Conservation (phyloP, 305 asterid genomes). For the Petunia hybrid region DNA sequence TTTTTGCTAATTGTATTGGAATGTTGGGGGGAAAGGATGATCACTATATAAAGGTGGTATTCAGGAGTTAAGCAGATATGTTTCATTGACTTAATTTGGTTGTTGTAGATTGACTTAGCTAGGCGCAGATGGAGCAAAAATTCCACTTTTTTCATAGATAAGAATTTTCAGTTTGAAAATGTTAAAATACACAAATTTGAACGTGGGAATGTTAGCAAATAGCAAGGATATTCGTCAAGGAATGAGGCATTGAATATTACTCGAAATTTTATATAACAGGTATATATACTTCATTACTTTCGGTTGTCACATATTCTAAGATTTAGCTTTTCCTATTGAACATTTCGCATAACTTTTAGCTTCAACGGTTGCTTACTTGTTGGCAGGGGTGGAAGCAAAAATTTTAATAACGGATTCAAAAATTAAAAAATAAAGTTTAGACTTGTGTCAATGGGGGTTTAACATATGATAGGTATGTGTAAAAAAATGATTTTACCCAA, state of each 20-base stretch:
- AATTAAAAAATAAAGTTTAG: too few relatives aligned
- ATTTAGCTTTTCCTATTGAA: neutral
- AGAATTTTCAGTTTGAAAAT: conserved; percentile 19
- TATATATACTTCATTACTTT: too few relatives aligned
- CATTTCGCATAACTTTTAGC: conserved; percentile 5
- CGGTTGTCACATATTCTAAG: conserved; percentile 5
- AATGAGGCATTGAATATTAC: conserved; percentile 26
- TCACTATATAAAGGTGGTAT: conserved; percentile 4
- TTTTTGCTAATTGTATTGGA: neutral
- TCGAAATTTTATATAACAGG: neutral
- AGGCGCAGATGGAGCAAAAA: neutral
- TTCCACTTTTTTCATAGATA: neutral
- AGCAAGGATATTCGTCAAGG: conserved; percentile 16
- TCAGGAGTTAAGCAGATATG: conserved; percentile 1
- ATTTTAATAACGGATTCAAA: too few relatives aligned
- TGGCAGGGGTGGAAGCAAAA: too few relatives aligned
- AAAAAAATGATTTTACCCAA: too few relatives aligned
- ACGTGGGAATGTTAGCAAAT: neutral
- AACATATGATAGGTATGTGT: too few relatives aligned
- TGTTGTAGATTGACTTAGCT: neutral
- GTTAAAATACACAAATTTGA: conserved; percentile 11
- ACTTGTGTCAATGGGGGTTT: too few relatives aligned
- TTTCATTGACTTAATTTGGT: neutral
- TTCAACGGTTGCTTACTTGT: neutral
- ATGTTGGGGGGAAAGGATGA: conserved; percentile 5